Percentiles rank a stretch among this genome's conserved stretches.
phyloP scores from a whole-genome alignment of 2,329 filamentous ascomycete genomes.

The Elsinoe arachidis region DNA sequence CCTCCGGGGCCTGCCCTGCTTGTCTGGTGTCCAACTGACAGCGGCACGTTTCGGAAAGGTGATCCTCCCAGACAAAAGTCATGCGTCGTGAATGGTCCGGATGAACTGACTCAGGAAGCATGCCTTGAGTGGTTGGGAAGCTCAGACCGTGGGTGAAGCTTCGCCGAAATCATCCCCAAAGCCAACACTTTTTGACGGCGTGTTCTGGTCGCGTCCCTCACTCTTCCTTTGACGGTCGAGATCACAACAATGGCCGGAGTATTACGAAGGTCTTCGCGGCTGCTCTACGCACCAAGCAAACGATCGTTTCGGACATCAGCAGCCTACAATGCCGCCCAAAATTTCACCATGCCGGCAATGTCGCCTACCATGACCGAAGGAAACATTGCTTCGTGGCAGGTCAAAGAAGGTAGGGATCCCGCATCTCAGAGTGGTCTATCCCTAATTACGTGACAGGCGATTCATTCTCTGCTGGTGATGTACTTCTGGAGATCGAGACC shows the following conservation, averaged over 20 bases:
- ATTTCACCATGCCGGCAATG: constrained; percentile 84
- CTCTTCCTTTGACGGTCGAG: not conserved
- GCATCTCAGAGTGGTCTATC: not conserved
- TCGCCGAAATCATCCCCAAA: not conserved
- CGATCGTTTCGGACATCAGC: constrained; percentile 14
- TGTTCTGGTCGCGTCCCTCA: not conserved
- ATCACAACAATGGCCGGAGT: constrained; percentile 6
- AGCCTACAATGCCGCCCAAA: constrained; percentile 55
- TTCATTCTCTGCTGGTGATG: constrained; percentile 71
- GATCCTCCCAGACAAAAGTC: not conserved
- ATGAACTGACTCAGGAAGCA: too few species aligned
- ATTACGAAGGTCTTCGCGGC: constrained; percentile 4
- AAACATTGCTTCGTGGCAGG: constrained; percentile 75
- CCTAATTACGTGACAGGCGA: constrained; percentile 45
- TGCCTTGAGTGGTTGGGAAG: not conserved
- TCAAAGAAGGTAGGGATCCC: constrained; percentile 60
- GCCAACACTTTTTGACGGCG: constrained; percentile 3
- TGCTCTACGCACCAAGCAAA: not conserved
- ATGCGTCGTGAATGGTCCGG: not conserved
- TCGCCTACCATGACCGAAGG: constrained; percentile 93
- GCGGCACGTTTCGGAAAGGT: not conserved
- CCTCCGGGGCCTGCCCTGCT: not conserved
- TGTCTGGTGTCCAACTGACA: not conserved
- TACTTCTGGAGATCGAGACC: constrained; percentile 85
- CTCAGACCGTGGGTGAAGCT: constrained; percentile 8